Evolutionary conservation across 768 basidiomycete genomes (phyloP).

Genomic region (Pisolithus albus): DNA sequence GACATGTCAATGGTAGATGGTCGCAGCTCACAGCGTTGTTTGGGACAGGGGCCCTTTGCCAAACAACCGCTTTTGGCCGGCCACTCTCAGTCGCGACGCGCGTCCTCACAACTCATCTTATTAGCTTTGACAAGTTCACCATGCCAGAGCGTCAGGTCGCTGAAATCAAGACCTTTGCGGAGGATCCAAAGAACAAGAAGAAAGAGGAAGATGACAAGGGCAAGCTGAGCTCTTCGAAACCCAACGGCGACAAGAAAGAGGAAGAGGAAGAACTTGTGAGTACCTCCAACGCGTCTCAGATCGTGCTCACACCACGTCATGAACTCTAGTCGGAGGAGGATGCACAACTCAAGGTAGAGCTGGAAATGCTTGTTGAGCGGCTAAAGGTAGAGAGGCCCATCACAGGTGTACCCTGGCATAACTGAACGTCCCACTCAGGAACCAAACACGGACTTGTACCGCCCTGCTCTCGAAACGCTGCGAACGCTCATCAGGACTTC

Average conservation of each 20-base stretch:
- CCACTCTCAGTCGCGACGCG: slow-evolving; percentile 20
- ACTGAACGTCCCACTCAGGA: slow-evolving; percentile 50
- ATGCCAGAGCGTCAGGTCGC: slow-evolving; percentile 60
- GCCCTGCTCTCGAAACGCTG: slow-evolving; percentile 88
- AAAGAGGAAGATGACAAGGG: slow-evolving; percentile 42
- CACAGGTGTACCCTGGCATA: slow-evolving; percentile 1
- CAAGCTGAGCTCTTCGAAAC: slow-evolving; percentile 50
- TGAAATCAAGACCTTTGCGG: slow-evolving; percentile 56
- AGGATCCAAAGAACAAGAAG: slow-evolving; percentile 71
- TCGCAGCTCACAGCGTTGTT: slow-evolving; percentile 13
- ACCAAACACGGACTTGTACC: slow-evolving; percentile 75
- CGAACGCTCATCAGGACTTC: slow-evolving; percentile 92
- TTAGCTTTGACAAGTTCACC: slow-evolving; percentile 5
- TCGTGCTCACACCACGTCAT: slow-evolving; percentile 4
- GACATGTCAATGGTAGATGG: background rate
- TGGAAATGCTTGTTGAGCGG: slow-evolving; percentile 95
- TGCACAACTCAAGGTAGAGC: slow-evolving; percentile 82
- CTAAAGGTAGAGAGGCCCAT: slow-evolving; percentile 56
- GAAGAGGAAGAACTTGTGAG: slow-evolving; percentile 74
- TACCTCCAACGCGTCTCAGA: slow-evolving; percentile 16
- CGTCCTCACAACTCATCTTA: slow-evolving; percentile 16
- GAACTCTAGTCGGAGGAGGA: slow-evolving; percentile 84
- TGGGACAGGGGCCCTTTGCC: slow-evolving; percentile 26
- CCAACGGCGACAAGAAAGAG: slow-evolving; percentile 45
- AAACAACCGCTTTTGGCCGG: slow-evolving; percentile 25